Base-by-base conservation (phyloP, 768 basidiomycete species). In the Tylopilus rubrobrunneus region DNA sequence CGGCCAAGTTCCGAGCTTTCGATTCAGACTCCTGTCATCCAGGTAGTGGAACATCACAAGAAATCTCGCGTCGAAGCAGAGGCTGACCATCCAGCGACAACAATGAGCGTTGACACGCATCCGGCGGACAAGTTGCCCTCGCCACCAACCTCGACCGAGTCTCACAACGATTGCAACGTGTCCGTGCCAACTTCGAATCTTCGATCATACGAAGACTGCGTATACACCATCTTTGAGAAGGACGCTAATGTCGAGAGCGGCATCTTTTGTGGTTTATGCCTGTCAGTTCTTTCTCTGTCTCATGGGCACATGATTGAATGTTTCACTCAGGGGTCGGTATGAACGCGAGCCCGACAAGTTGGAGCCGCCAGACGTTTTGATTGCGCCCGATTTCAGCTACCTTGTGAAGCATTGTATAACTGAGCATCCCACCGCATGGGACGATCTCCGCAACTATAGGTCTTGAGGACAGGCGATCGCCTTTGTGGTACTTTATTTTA, bases 341-440 rank as follows among this genome's bases (percentile, higher is more conserved):
- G 61, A 70, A 56, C 10, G 60, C 68, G 68, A 56, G 67, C 36
- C 56, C 55, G 31, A 31, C 31, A 31, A 31, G 31, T 31, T 31
- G 1, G 69, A 71, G 28, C 65, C 60, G 28, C 69, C 69, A 3
- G 69, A 68, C 34, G 53, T 72, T 9, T 47, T 70, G 21, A 36
- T 65, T 43, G 48, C 57, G 28, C 68, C 69, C 7, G 55, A 59
- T 14, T 68, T 75, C 36, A 76, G 79, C 44, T 67, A 74, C 45
- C 72, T 81, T n/a, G 63, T 78, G 4, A 66, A 62, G 40, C 84
- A 85, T 59, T 81, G 77, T 62, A 64, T 69, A 57, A 66, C 61
- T 14, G 76, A 78, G 56, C 84, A 85, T 48, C 73, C 73, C 5
- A 57, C 68, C 4, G 77, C 74, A 17, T 85, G 83, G 82, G 65